These are phyloP conservation scores for Phytophthora constricta DNA, from an alignment of 352 stramenopile genomes.

Conservation along the genomic window DNA sequence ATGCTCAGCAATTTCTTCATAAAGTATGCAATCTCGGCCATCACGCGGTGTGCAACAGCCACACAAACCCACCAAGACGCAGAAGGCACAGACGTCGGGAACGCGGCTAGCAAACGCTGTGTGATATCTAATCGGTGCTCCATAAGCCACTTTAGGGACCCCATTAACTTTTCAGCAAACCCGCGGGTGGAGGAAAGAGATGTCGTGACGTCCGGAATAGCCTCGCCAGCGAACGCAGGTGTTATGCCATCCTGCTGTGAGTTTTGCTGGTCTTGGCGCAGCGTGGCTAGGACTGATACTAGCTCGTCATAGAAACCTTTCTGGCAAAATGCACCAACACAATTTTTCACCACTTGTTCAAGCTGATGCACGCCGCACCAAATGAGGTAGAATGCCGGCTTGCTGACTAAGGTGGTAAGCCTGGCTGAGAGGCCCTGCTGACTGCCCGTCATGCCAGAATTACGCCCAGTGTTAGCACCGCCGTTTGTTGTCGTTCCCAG, in stretches of 20 bases:
- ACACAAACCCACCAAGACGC: constrained; percentile 69
- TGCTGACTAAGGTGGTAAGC: constrained; percentile 50
- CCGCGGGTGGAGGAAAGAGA: constrained; percentile 39
- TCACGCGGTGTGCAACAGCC: constrained; percentile 50
- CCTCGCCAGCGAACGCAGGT: constrained; percentile 27
- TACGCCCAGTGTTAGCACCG: constrained; percentile 48
- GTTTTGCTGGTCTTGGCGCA: constrained; percentile 37
- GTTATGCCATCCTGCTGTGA: constrained; percentile 13
- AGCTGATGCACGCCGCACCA: constrained; percentile 68
- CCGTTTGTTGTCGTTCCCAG: constrained; percentile 57
- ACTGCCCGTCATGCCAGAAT: constrained; percentile 47
- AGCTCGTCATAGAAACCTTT: constrained; percentile 66
- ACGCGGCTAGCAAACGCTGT: constrained; percentile 32
- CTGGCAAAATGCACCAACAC: constrained; percentile 46
- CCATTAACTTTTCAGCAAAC: constrained; percentile 52
- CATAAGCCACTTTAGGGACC: constrained; percentile 60
- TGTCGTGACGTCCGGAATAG: constrained; percentile 49
- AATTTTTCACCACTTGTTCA: constrained; percentile 68
- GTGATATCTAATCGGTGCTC: constrained; percentile 43
- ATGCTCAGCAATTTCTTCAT: constrained; percentile 62
- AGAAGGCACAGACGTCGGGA: constrained; percentile 38
- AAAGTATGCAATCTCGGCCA: constrained; percentile 66
- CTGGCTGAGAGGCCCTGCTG: constrained; percentile 55
- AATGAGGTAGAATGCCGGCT: constrained; percentile 60
- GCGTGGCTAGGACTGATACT: constrained; percentile 42